Conservation (phyloP, 2,329 filamentous ascomycete species). For the Zymoseptoria tritici region DNA sequence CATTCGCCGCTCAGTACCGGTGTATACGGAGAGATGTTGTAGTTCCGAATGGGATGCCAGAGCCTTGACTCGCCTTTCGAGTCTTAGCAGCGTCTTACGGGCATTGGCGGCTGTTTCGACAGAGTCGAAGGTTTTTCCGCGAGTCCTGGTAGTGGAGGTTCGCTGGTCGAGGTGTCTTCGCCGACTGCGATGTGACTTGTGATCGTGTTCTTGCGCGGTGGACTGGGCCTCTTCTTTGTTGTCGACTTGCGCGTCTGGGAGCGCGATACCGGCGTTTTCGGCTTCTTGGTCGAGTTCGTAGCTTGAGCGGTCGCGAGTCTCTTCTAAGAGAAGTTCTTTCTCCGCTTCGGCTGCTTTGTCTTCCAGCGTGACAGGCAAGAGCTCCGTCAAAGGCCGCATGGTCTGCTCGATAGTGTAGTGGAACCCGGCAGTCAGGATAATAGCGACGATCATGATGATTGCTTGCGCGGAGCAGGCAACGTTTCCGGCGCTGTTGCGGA, state of each 20-base stretch:
- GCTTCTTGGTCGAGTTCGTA: background rate
- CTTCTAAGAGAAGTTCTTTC: background rate
- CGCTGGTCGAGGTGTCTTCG: background rate
- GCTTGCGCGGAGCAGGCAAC: conserved; percentile 64
- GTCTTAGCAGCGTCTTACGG: background rate
- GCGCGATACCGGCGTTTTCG: background rate
- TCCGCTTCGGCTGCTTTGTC: conserved; percentile 75
- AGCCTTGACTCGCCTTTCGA: background rate
- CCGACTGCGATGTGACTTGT: background rate
- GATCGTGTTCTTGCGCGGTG: background rate
- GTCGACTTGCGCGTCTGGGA: conserved; percentile 6
- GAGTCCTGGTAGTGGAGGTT: background rate
- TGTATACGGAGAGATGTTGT: background rate
- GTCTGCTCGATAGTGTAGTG: conserved; percentile 72
- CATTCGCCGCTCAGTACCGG: conserved; percentile 22
- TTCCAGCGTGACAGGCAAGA: conserved; percentile 85
- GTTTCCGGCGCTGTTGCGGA: conserved; percentile 46
- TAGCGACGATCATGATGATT: conserved; percentile 69
- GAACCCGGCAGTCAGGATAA: conserved; percentile 63
- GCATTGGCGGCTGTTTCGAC: background rate
- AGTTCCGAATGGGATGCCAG: conserved; percentile 33
- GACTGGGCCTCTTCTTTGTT: conserved; percentile 53
- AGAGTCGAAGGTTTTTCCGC: background rate
- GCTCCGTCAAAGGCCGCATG: conserved; percentile 74
- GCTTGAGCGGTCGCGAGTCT: background rate